Evolutionary conservation across 1,284 basidiomycete genomes (phyloP), one percentile per base, ranked within the genome.

Genomic region (Fomes fomentarius): DNA sequence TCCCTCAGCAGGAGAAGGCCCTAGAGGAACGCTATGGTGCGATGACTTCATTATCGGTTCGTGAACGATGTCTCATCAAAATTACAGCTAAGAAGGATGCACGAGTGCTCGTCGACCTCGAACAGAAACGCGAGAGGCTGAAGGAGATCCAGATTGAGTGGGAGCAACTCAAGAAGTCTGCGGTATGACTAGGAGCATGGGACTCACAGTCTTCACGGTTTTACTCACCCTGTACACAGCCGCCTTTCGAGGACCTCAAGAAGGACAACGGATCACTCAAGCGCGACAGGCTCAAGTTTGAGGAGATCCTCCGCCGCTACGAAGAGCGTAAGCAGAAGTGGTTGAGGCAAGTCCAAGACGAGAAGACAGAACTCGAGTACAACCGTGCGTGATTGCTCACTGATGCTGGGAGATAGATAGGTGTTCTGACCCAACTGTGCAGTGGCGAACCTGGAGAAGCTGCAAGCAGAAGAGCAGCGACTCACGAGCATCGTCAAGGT

Each of bases 21-120:
- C 68, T 95, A 12, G 88, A 92, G 61, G 83, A 85, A 28, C 83
- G 86, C 54, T 94, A 93, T 69, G 83, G 93, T 90, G 57, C 48
- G 81, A 65, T 1, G 14, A 19, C 15, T 39, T 17, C 31, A 21
- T 22, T 3, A 19, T 8, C n/a, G 40, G n/a, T 17, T 11, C 8
- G 21, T 34, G 28, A 14, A 17, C 34, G 31, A 22, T n/a, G 9
- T 42, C 26, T 3, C n/a, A 21, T 50, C 59, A 1, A 2, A 22
- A 1, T 15, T 15, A 41, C 51, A 91, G 89, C 78, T 19, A 82
- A 77, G 68, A 88, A 88, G 69, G 86, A 89, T 52, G 83, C 86
- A 64, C 75, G 74, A 22, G 78, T 87, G 4, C 73, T 84, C 39
- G 68, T 70, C 4, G 86, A 88, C 54, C 63, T 91, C n/a, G 84